Conservation (phyloP, 768 basidiomycete species). For the Lactifluus subvellereus region DNA sequence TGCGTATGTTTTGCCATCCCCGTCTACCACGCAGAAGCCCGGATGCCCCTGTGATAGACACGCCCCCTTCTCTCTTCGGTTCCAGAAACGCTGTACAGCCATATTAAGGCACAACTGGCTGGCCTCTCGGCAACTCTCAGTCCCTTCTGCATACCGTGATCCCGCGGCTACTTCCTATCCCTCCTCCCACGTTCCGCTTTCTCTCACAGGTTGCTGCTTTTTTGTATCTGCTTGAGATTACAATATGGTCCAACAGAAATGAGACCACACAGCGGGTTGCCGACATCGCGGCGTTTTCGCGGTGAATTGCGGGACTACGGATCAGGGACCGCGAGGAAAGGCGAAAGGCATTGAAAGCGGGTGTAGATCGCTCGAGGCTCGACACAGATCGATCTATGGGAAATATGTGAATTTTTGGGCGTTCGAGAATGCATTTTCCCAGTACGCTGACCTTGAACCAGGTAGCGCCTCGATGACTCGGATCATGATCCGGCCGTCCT, state of each 20-base stretch:
- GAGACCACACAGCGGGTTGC: slow-evolving; percentile 30
- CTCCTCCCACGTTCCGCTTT: slow-evolving; percentile 54
- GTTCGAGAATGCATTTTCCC: background rate
- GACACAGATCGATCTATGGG: background rate
- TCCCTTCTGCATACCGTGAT: slow-evolving; percentile 38
- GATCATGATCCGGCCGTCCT: background rate
- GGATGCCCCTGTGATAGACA: slow-evolving; percentile 46
- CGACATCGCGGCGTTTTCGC: slow-evolving; percentile 48
- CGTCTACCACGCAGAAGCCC: background rate
- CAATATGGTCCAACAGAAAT: slow-evolving; percentile 47
- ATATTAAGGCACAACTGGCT: slow-evolving; percentile 26
- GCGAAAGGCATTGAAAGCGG: slow-evolving; percentile 9
- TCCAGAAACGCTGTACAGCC: slow-evolving; percentile 32
- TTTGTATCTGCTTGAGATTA: slow-evolving; percentile 61
- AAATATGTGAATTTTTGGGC: background rate
- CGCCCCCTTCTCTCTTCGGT: slow-evolving; percentile 40
- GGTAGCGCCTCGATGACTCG: background rate
- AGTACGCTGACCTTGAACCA: background rate
- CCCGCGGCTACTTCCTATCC: slow-evolving; percentile 43
- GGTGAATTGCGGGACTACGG: slow-evolving; percentile 44
- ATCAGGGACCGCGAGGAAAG: slow-evolving; percentile 28
- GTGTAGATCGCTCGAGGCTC: background rate
- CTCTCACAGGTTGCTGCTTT: slow-evolving; percentile 49
- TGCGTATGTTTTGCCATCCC: slow-evolving; percentile 30
- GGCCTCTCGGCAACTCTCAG: slow-evolving; percentile 37